Conservation (phyloP, 2,329 filamentous ascomycete species). For the Phaeosphaeria sp. region DNA sequence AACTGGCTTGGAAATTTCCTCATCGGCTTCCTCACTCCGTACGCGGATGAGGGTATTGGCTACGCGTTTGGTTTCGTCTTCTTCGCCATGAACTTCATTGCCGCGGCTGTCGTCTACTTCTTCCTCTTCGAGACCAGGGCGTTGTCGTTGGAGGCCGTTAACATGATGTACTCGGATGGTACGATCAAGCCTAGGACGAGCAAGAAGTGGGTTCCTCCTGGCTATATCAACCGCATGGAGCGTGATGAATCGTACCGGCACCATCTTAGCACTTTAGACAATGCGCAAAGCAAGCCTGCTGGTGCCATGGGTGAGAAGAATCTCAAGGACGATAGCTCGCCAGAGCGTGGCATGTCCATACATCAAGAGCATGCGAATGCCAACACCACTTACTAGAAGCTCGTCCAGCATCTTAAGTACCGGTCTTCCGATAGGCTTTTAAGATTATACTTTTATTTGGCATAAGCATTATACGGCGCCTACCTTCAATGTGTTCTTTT, state of each 20-base stretch:
- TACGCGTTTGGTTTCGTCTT: conserved; percentile 45
- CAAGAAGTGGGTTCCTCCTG: conserved; percentile 42
- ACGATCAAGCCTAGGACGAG: conserved; percentile 36
- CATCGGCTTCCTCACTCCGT: conserved; percentile 45
- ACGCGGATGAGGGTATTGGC: conserved; percentile 41
- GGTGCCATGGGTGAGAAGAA: conserved; percentile 26
- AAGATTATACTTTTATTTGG: not conserved
- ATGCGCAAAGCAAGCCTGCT: conserved; percentile 6
- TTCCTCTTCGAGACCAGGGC: conserved; percentile 45
- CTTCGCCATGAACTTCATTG: conserved; percentile 43
- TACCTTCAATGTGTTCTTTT: not conserved
- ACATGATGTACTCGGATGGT: conserved; percentile 43
- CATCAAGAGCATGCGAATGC: conserved; percentile 24
- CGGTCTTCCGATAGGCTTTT: not conserved
- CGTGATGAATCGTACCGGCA: conserved; percentile 39
- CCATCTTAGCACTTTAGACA: conserved; percentile 25
- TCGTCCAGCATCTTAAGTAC: not conserved
- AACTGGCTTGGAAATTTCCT: conserved; percentile 49
- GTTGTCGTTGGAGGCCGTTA: conserved; percentile 44
- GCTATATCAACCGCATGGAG: conserved; percentile 38
- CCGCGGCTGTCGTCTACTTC: conserved; percentile 40
- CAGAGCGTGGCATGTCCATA: conserved; percentile 26
- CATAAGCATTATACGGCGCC: not conserved
- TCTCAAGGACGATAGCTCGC: conserved; percentile 28
- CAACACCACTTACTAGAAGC: conserved; percentile 5